phyloP scores from a whole-genome alignment of 139 green algal genomes.

The Coelastrella sp. region DNA sequence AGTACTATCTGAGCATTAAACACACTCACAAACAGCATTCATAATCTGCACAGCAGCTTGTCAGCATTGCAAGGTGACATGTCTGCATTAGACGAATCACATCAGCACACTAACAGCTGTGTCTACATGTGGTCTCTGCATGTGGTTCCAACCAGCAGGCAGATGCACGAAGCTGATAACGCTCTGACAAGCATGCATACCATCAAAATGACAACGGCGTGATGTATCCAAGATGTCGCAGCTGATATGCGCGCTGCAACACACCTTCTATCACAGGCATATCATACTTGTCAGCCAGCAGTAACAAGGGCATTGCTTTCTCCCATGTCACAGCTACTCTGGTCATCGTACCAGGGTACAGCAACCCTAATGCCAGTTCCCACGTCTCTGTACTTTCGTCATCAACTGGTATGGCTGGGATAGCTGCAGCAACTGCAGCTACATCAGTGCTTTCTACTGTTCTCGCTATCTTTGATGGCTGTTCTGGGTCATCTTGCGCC shows the following conservation, averaged over 20 bases:
- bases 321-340: background rate
- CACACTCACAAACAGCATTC: background rate
- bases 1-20: background rate
- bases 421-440: background rate
- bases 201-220: background rate
- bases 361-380: background rate
- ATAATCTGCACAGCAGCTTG: too few species aligned
- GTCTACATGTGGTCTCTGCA: too few species aligned
- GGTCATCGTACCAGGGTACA: background rate
- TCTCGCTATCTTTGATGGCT: background rate
- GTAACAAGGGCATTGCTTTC: background rate
- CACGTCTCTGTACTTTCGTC: background rate
- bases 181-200: too few species aligned
- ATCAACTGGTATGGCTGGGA: background rate
- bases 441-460: background rate
- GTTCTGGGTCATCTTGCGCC: background rate
- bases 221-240: background rate
- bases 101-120: too few species aligned
- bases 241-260: background rate
- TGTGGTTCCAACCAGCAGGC: too few species aligned
- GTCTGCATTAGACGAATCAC: too few species aligned
- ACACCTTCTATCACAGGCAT: background rate
- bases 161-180: too few species aligned
- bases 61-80: too few species aligned
- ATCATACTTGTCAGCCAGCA: background rate